Evolutionary conservation across 495 filamentous ascomycete species (phyloP).

Genomic region (Xanthoparmelia taractica): DNA sequence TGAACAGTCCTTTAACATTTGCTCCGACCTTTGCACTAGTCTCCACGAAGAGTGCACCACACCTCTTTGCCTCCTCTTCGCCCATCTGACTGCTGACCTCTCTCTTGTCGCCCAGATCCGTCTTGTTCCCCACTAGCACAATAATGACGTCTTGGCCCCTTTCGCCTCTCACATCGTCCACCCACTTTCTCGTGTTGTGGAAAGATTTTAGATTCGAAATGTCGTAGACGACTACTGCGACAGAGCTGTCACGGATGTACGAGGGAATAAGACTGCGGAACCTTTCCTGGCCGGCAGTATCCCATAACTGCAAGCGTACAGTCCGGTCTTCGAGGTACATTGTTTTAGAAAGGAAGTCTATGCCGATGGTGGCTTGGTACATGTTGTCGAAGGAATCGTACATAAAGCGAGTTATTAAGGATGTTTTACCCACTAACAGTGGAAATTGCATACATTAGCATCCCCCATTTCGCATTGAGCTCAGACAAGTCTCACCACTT

Average conservation of each 20-base stretch:
- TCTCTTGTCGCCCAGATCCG: slow-evolving; percentile 92
- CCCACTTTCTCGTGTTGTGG: slow-evolving; percentile 98
- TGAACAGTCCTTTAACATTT: slow-evolving; percentile 95
- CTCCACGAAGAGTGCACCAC: slow-evolving; percentile 95
- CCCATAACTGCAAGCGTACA: slow-evolving; percentile 95
- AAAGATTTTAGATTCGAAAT: slow-evolving; percentile 96
- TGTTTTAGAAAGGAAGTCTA: slow-evolving; percentile 98
- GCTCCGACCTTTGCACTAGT: slow-evolving; percentile 97
- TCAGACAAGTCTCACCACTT: slow-evolving; percentile 60
- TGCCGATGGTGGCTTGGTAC: slow-evolving; percentile 98
- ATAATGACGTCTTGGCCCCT: slow-evolving; percentile 97
- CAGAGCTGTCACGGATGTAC: slow-evolving; percentile 94
- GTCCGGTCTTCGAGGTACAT: slow-evolving; percentile 99
- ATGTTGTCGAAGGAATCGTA: slow-evolving; percentile 99
- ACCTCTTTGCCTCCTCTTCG: slow-evolving; percentile 97
- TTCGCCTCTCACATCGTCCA: slow-evolving; percentile 94
- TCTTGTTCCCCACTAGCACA: slow-evolving; percentile 97
- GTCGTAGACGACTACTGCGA: slow-evolving; percentile 97
- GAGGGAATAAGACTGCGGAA: slow-evolving; percentile 95
- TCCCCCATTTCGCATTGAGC: slow-evolving; percentile 16
- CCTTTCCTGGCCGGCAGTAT: slow-evolving; percentile 94
- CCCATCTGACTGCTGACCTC: slow-evolving; percentile 88
- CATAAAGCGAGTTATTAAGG: slow-evolving; percentile 98
- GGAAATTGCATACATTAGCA: slow-evolving; percentile 1
- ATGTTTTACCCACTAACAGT: slow-evolving; percentile 84